phyloP scores from a whole-genome alignment of 2,329 filamentous ascomycete species.

The Ophiostoma pallidulum region DNA sequence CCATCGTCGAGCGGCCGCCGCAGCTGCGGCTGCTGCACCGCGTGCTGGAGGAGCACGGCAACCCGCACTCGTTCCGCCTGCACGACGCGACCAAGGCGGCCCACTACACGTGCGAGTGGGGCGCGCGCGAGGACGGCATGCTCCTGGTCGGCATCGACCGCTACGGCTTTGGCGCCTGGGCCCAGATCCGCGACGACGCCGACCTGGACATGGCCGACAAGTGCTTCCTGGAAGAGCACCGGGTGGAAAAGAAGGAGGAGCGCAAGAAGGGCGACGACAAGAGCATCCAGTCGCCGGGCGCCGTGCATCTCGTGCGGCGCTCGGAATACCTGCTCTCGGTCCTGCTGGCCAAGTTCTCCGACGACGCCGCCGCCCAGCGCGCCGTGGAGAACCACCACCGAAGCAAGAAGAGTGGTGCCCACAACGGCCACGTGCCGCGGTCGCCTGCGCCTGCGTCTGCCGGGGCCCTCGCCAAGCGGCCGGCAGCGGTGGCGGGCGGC shows the following conservation, averaged over 20 bases:
- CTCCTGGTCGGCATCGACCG: slow-evolving; percentile 85
- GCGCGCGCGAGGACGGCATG: slow-evolving; percentile 91
- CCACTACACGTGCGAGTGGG: slow-evolving; percentile 87
- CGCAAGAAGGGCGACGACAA: slow-evolving; percentile 70
- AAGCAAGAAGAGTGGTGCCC: slow-evolving; percentile 72
- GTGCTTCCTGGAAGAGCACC: slow-evolving; percentile 92
- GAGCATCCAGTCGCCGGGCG: slow-evolving; percentile 85
- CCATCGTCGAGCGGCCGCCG: slow-evolving; percentile 79
- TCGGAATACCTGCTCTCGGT: slow-evolving; percentile 95
- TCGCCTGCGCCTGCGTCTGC: slow-evolving; percentile 64
- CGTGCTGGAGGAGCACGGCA: slow-evolving; percentile 54
- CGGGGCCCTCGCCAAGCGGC: too few species aligned
- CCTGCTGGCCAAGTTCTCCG: slow-evolving; percentile 72
- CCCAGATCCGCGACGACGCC: slow-evolving; percentile 81
- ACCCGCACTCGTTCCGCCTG: slow-evolving; percentile 74
- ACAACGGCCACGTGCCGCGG: slow-evolving; percentile 47
- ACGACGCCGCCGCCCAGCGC: slow-evolving; percentile 65
- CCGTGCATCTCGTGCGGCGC: slow-evolving; percentile 88
- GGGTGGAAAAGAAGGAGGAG: slow-evolving; percentile 96
- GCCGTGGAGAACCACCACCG: slow-evolving; percentile 88
- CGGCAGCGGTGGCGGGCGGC: too few species aligned
- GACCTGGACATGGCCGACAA: slow-evolving; percentile 83
- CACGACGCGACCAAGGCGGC: slow-evolving; percentile 87
- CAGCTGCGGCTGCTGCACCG: slow-evolving; percentile 79
- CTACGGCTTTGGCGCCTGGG: slow-evolving; percentile 94